A percentile compares a stretch with the other conserved stretches of the same genome.
These are phyloP conservation scores for Phytophthora hybrid DNA, from an alignment of 352 stramenopile genomes.

Conservation along the genomic window DNA sequence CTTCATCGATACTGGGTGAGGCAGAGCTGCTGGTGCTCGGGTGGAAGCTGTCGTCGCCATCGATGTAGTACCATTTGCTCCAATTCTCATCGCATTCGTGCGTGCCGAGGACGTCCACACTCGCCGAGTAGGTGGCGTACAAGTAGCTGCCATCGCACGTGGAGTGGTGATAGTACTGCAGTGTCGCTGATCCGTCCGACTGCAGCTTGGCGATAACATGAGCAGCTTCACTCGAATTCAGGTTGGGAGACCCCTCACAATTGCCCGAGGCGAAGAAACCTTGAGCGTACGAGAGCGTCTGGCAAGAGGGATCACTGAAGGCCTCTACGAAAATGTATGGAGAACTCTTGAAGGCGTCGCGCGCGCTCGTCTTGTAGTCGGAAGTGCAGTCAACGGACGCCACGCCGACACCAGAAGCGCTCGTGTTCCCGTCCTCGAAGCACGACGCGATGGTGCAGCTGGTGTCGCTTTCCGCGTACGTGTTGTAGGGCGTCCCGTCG, in stretches of 20 bases:
- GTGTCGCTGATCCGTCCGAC: slow-evolving; percentile 26
- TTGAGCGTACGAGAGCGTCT: slow-evolving; percentile 24
- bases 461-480: slow-evolving; percentile 14
- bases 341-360: slow-evolving; percentile 17
- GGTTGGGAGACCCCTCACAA: slow-evolving; percentile 34
- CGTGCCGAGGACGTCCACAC: slow-evolving; percentile 10
- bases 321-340: slow-evolving; percentile 35
- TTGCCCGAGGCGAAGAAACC: slow-evolving; percentile 28
- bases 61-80: slow-evolving; percentile 39
- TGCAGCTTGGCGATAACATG: slow-evolving; percentile 29
- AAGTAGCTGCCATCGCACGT: slow-evolving; percentile 7
- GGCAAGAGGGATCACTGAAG: slow-evolving; percentile 17
- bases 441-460: slow-evolving; percentile 18
- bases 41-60: slow-evolving; percentile 15
- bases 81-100: slow-evolving; percentile 29
- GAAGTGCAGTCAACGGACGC: slow-evolving; percentile 34
- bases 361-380: slow-evolving; percentile 32
- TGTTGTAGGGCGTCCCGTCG: slow-evolving; percentile 33
- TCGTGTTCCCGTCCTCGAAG: slow-evolving; percentile 19
- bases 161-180: slow-evolving; percentile 32
- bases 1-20: background rate
- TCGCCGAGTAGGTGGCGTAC: slow-evolving; percentile 11
- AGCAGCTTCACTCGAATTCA: slow-evolving; percentile 17
- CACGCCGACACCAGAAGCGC: slow-evolving; percentile 17
- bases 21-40: background rate